A percentile compares a stretch with the other conserved stretches of the same genome.
Conservation (phyloP, 1,139 yeast species). For the Saccharomyces hybrid region DNA sequence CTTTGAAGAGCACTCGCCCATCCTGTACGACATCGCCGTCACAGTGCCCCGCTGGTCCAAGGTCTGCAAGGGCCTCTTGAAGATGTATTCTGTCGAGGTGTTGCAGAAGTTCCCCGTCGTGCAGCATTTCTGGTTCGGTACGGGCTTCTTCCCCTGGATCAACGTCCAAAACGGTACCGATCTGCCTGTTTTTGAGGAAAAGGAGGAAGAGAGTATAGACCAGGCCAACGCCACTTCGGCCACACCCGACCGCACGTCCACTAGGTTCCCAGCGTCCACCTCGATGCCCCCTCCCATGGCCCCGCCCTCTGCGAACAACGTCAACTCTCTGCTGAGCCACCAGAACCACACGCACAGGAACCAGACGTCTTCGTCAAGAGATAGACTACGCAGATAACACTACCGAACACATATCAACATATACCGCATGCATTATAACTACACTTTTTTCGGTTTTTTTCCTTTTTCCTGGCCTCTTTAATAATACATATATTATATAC, state of each 20-base stretch:
- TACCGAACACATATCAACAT: not conserved
- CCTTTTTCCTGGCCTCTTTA: not conserved
- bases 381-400: not conserved
- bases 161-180: slow-evolving; percentile 30
- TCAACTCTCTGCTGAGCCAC: not conserved
- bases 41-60: slow-evolving; percentile 61
- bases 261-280: not conserved
- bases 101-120: slow-evolving; percentile 78
- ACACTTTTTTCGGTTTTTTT: not conserved
- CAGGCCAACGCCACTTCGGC: not conserved
- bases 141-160: slow-evolving; percentile 58
- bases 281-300: not conserved
- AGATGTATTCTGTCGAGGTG: slow-evolving; percentile 80
- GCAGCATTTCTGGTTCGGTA: slow-evolving; percentile 91
- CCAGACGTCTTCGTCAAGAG: slow-evolving; percentile 1
- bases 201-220: not conserved
- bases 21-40: slow-evolving; percentile 65
- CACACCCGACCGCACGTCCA: not conserved
- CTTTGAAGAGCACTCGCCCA: slow-evolving; percentile 81
- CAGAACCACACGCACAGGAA: not conserved
- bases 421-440: not conserved
- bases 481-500: too few species aligned
- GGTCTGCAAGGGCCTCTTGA: slow-evolving; percentile 60
- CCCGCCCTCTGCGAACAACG: not conserved
- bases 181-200: slow-evolving; percentile 29